These are phyloP conservation scores for Alternaria gaisen DNA, from an alignment of 2,329 filamentous ascomycete genomes.

Conservation along the genomic window DNA sequence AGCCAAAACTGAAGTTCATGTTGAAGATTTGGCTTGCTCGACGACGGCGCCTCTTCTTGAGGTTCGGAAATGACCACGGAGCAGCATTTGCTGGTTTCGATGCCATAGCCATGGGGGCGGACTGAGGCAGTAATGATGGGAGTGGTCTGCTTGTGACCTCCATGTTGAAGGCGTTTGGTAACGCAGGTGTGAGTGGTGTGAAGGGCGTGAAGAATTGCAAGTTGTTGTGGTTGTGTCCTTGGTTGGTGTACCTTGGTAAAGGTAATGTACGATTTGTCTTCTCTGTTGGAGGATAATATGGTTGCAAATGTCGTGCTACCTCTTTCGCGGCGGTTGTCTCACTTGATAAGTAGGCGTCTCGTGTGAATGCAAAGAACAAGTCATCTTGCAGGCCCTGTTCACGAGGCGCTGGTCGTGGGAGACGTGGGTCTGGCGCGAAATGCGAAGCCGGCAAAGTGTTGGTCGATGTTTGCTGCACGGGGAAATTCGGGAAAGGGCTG, in stretches of 20 bases:
- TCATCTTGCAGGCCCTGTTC: constrained; percentile 22
- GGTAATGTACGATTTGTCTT: neutral
- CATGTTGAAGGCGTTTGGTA: constrained; percentile 15
- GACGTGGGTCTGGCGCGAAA: constrained; percentile 15
- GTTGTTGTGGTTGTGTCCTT: neutral
- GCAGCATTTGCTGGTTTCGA: constrained; percentile 7
- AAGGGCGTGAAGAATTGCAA: neutral
- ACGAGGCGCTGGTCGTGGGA: constrained; percentile 22
- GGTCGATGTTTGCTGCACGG: constrained; percentile 7
- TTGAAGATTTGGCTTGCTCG: constrained; percentile 23
- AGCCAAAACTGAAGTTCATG: constrained; percentile 21
- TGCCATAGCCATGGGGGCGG: neutral
- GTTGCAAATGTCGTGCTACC: neutral
- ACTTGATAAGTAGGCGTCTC: constrained; percentile 18
- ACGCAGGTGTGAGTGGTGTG: constrained; percentile 2
- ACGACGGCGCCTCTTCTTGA: constrained; percentile 13
- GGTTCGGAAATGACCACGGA: constrained; percentile 14
- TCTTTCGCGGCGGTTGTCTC: constrained; percentile 6
- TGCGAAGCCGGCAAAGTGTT: constrained; percentile 5
- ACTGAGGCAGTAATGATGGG: constrained; percentile 2
- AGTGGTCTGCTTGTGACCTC: constrained; percentile 13
- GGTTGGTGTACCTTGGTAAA: constrained; percentile 3
- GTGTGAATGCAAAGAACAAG: constrained; percentile 16
- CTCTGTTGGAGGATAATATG: neutral
- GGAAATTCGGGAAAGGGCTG: constrained; percentile 11